Conservation (phyloP, 257 asterid genomes). For the Solanum virginianum region DNA sequence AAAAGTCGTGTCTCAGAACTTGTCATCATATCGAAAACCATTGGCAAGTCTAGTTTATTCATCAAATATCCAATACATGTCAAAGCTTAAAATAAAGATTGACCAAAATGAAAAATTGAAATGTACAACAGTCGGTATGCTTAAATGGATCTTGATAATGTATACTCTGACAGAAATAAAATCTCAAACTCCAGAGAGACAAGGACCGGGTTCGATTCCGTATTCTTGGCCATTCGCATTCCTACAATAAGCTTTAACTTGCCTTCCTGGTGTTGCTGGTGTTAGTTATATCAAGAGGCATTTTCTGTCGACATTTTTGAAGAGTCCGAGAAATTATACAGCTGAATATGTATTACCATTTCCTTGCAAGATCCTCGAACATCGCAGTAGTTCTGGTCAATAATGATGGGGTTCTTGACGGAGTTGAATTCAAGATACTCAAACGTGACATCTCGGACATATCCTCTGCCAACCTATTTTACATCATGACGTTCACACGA, state of each 20-base stretch:
- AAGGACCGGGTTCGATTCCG: conserved; percentile 30
- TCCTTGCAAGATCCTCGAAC: conserved; percentile 22
- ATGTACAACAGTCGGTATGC: neutral
- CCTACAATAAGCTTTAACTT: conserved; percentile 30
- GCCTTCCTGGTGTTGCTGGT: conserved; percentile 8
- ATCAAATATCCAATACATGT: neutral
- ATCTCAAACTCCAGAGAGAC: conserved; percentile 12
- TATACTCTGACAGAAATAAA: neutral
- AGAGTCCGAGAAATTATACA: neutral
- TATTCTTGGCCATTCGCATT: conserved; percentile 39
- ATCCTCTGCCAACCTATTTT: conserved; percentile 46
- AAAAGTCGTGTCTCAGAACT: no score
- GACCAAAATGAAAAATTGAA: neutral
- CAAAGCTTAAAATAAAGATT: no score
- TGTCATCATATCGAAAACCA: neutral
- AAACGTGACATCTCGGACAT: conserved; percentile 27
- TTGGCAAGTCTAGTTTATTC: neutral
- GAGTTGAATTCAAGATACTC: conserved; percentile 28
- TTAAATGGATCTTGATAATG: neutral
- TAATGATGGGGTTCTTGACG: conserved; percentile 51
- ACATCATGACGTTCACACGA: neutral
- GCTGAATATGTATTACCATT: conserved; percentile 12
- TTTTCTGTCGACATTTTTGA: neutral
- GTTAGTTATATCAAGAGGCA: neutral
- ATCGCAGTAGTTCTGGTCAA: conserved; percentile 50